Base-by-base conservation (phyloP, 2,329 filamentous ascomycete genomes). In the Septoria petroselini region DNA sequence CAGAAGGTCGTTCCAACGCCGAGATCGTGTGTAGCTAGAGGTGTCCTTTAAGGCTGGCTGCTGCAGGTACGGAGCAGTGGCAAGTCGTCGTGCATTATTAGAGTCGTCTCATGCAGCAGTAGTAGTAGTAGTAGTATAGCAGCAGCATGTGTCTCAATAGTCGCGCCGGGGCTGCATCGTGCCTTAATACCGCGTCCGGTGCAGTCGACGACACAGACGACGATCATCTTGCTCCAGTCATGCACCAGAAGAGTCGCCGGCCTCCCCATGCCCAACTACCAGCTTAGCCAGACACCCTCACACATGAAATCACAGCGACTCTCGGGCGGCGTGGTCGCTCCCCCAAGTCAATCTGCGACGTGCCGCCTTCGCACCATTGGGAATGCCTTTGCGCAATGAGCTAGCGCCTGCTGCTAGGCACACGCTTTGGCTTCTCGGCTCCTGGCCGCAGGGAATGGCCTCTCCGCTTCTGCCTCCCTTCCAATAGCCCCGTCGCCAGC, bases 211-310 rank as follows among this genome's bases (percentile, higher is more conserved):
- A 40, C 25, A 35, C 44, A 37, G 45, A 40, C 34, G 37, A 21
- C 45, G 33, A 30, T 25, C 33, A n/a, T n/a, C n/a, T n/a, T 12
- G 31, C 45, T 41, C 9, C 23, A 27, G 37, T 41, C 39, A 41
- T 41, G 45, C 45, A 14, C 39, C 39, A 42, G 41, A n/a, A n/a
- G n/a, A 41, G 37, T 35, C 42, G 42, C 42, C 48, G 48, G n/a
- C 41, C 41, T 44, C 33, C 40, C 48, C 33, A 41, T 41, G 23
- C 23, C 23, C 23, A 27, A 27, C 23, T 27, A 9, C 23, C 23
- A 27, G 9, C 23, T 27, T 5, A n/a, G n/a, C 5, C 9, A 27
- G 23, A 27, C 9, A 27, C 23, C 5, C 5, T 9, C 5, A 27
- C 9, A 5, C 31, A 34, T 34, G 31, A n/a, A 5, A 17, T n/a